Evolutionary conservation across 106 monocot species (phyloP), one percentile per base, ranked within the genome.

Genomic region (Acorus calamus): DNA sequence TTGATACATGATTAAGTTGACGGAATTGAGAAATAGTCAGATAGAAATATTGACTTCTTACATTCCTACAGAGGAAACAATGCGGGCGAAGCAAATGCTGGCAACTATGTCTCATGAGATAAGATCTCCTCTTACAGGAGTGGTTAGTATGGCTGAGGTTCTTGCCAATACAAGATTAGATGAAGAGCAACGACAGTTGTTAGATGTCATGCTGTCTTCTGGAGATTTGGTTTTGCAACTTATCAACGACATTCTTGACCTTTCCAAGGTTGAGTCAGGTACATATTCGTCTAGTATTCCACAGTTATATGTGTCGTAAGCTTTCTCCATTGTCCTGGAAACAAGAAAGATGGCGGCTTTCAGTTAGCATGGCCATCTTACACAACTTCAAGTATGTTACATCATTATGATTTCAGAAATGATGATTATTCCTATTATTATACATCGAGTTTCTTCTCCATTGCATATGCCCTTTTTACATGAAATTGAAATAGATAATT

Each of bases 51-150:
- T 55, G 43, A 47, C 61, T 53, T 56, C 4, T 51, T 55, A 6
- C 57, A 49, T 43, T 53, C 62, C 65, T 76, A 11, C 57, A 88
- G 88, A 88, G 78, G 84, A 88, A 76, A 88, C 84, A 7, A 88
- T 88, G 88, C 74, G 84, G 6, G 88, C 88, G n/a, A 88, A 88
- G 66, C 88, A 88, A 71, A 84, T 88, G 81, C 71, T 88, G 11
- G 88, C 88, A 11, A 88, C 88, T 5, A 88, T 88, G 88, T 88
- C 88, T 51, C 88, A 88, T 61, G 88, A 88, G 76, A 88, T 88
- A 46, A 80, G 88, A 63, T 88, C 88, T 61, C 88, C 88, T 59
- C 84, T 88, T 14, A 68, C 88, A 46, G 88, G 88, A 14, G 88
- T 88, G 56, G 81, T 88, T 66, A 71, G 88, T 73, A 88, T 88